A percentile compares a stretch with the other conserved stretches of the same genome.
Evolutionary conservation across 352 stramenopile genomes (phyloP).

Genomic region (Pythium phragmitis): DNA sequence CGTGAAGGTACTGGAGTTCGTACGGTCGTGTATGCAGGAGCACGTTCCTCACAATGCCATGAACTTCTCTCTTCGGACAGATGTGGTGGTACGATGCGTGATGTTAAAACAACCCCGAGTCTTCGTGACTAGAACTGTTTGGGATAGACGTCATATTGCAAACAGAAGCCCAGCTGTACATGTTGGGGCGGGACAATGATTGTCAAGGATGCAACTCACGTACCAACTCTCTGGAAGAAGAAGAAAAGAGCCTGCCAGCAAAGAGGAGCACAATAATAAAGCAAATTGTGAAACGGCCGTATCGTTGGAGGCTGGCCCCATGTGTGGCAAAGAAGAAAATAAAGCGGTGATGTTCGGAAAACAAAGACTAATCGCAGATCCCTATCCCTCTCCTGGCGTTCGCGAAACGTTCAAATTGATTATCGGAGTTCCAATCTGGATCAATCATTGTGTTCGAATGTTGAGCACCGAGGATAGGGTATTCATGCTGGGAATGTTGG

Average conservation of each 20-base stretch:
- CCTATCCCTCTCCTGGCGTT: neutral
- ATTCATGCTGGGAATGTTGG: conserved; percentile 6
- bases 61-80: too few relatives aligned
- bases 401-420: neutral
- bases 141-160: too few relatives aligned
- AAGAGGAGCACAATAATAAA: neutral
- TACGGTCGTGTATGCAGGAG: too few relatives aligned
- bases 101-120: too few relatives aligned
- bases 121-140: too few relatives aligned
- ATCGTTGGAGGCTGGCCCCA: neutral
- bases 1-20: too few relatives aligned
- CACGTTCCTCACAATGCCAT: too few relatives aligned
- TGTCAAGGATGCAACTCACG: too few relatives aligned
- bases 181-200: too few relatives aligned
- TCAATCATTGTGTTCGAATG: neutral
- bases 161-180: too few relatives aligned
- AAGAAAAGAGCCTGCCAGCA: neutral
- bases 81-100: too few relatives aligned
- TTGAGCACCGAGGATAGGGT: conserved; percentile 1
- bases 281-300: neutral
- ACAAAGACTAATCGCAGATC: neutral
- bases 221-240: neutral
- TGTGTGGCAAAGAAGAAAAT: neutral
- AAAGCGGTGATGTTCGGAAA: neutral
- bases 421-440: neutral